Evolutionary conservation across 2,329 filamentous ascomycete species (phyloP), one percentile per base, ranked within the genome.

Genomic region (Fusarium sp.): DNA sequence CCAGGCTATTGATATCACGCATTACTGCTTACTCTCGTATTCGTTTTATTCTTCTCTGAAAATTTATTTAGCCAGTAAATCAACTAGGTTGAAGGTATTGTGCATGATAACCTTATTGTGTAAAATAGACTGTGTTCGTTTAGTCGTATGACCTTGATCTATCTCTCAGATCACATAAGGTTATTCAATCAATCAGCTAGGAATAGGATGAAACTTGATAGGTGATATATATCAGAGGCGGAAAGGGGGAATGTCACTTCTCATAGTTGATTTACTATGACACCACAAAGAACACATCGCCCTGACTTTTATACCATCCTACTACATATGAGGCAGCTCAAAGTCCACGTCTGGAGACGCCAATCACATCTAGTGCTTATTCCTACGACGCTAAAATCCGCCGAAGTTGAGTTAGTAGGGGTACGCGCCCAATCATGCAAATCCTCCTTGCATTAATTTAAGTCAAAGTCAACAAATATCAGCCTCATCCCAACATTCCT

Each of bases 321-420:
- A n/a, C n/a, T n/a, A n/a, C n/a, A n/a, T n/a, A 31, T 24, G 12
- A 33, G 18, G 20, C 21, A 31, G 13, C 13, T 44, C 35, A 33
- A 16, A 35, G 4, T 18, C 16, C 16, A 8, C 3, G 18, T 5
- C n/a, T 21, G n/a, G 41, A 24, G 18, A 26, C 29, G 26, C 26
- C 29, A 39, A 46, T 53, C 26, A 28, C 12, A 18, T 52, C 37
- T 52, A 52, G 49, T 18, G 49, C 49, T 44, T 31, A 52, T 44
- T n/a, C n/a, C n/a, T 6, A 6, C 6, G 26, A 48, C 57, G 29
- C 60, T 63, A 63, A 63, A 54, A 55, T 39, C 33, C 31, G 15
- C 31, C 16, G 16, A 38, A 33, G 29, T 12, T 10, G 15, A 43
- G 16, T 33, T 28, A 20, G 42, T 56, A 41, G 48, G 49, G 60